A percentile compares a stretch with the other conserved stretches of the same genome.
These are phyloP conservation scores for Ceratocystis colombiana DNA, from an alignment of 2,329 filamentous ascomycete species.

Conservation along the genomic window DNA sequence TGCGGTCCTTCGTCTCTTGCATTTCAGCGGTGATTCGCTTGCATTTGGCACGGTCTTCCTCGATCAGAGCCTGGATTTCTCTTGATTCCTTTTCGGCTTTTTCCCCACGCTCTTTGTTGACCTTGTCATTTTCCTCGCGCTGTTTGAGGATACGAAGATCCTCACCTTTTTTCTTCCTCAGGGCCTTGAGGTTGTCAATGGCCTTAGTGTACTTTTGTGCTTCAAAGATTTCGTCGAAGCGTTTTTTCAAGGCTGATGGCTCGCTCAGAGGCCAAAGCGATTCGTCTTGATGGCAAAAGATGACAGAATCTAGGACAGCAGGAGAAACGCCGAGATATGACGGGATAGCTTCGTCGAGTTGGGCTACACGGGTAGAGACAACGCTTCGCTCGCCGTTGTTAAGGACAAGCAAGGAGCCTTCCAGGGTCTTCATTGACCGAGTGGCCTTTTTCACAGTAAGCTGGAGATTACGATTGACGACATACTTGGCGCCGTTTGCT, in stretches of 20 bases:
- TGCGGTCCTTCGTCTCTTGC: constrained; percentile 46
- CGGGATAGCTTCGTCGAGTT: constrained; percentile 76
- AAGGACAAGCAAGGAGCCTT: constrained; percentile 64
- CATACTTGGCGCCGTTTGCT: constrained; percentile 67
- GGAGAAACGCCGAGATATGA: constrained; percentile 79
- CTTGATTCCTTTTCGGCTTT: constrained; percentile 55
- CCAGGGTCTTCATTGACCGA: constrained; percentile 70
- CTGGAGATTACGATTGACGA: constrained; percentile 73
- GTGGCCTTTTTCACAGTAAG: constrained; percentile 75
- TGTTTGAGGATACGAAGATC: constrained; percentile 63
- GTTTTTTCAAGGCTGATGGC: constrained; percentile 74
- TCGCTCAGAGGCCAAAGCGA: constrained; percentile 95
- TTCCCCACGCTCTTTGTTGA: constrained; percentile 75
- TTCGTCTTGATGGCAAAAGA: constrained; percentile 98
- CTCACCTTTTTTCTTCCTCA: constrained; percentile 73
- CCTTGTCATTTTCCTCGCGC: constrained; percentile 65
- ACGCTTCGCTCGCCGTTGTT: constrained; percentile 70
- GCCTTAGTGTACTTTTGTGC: constrained; percentile 94
- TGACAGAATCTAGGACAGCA: constrained; percentile 85
- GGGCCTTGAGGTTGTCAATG: constrained; percentile 82
- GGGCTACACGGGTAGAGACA: constrained; percentile 68
- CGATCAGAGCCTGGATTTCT: constrained; percentile 56
- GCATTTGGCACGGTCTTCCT: constrained; percentile 48
- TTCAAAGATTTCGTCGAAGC: constrained; percentile 96
- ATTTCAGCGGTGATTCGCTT: constrained; percentile 51